These are phyloP conservation scores for Wallacemonas sp. DNA, from an alignment of 208 protist species.

Conservation along the genomic window DNA sequence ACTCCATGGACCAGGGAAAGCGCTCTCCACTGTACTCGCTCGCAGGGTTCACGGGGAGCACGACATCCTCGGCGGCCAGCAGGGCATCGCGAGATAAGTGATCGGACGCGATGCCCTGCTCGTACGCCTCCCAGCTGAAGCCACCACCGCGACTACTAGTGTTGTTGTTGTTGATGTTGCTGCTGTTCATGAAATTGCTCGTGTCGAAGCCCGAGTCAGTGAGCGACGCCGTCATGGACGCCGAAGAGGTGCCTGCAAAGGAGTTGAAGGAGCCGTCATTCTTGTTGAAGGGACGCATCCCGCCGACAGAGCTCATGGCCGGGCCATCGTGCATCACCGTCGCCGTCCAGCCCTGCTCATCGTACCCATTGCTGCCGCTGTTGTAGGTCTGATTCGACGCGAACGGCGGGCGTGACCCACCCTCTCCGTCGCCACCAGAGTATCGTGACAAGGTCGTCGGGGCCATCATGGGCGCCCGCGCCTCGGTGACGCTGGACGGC, in stretches of 20 bases:
- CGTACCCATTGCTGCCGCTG: constrained; percentile 13
- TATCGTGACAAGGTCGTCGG: background rate
- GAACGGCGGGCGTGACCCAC: no score
- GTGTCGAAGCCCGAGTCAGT: background rate
- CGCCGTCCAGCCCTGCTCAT: constrained; percentile 4
- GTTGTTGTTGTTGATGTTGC: background rate
- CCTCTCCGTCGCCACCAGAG: background rate
- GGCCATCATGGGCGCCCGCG: background rate
- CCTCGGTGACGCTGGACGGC: no score
- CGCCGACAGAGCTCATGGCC: no score
- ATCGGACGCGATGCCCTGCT: constrained; percentile 39
- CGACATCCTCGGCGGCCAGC: constrained; percentile 36
- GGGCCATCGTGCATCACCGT: background rate
- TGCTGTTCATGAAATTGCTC: background rate
- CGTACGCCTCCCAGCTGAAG: constrained; percentile 77
- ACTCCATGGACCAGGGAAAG: constrained; percentile 80
- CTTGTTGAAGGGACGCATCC: background rate
- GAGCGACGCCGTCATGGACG: background rate
- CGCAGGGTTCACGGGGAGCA: constrained; percentile 72
- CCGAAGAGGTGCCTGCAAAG: background rate
- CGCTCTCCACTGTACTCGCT: constrained; percentile 67
- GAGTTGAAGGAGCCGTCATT: background rate
- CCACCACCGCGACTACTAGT: constrained; percentile 1
- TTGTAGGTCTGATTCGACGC: background rate
- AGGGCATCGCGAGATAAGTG: constrained; percentile 43